Percentiles rank a stretch among this genome's conserved stretches.
These are phyloP conservation scores for Fusarium tanahbumbuense DNA, from an alignment of 2,329 filamentous ascomycete species.

Conservation along the genomic window DNA sequence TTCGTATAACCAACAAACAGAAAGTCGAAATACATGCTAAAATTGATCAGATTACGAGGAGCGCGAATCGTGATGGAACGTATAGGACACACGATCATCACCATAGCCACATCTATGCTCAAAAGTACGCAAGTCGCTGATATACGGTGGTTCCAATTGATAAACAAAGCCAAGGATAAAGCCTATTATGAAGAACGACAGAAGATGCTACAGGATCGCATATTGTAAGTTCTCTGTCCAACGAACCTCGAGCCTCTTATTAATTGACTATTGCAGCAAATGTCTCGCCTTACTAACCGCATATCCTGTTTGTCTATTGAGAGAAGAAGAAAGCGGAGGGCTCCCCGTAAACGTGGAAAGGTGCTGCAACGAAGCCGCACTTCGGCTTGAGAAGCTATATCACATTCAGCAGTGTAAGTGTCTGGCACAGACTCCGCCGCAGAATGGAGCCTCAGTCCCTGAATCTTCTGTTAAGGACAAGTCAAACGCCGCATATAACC, in stretches of 20 bases:
- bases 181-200: not conserved
- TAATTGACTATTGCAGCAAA: not conserved
- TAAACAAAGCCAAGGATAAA: no score
- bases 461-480: not conserved
- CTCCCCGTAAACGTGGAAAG: not conserved
- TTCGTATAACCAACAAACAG: not conserved
- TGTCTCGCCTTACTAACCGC: not conserved
- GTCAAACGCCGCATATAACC: fast-evolving
- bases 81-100: not conserved
- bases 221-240: not conserved
- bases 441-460: fast-evolving
- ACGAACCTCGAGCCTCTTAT: not conserved
- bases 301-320: not conserved
- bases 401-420: no score
- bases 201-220: not conserved
- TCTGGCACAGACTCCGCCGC: no score
- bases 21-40: not conserved
- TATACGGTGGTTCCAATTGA: no score
- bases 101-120: not conserved
- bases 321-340: not conserved
- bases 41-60: not conserved
- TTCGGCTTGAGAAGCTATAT: not conserved
- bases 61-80: slow-evolving; percentile 1
- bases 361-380: not conserved
- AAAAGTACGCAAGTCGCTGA: not conserved